Evolutionary conservation across 495 filamentous ascomycete species (phyloP).

Genomic region (Neurospora sp.): DNA sequence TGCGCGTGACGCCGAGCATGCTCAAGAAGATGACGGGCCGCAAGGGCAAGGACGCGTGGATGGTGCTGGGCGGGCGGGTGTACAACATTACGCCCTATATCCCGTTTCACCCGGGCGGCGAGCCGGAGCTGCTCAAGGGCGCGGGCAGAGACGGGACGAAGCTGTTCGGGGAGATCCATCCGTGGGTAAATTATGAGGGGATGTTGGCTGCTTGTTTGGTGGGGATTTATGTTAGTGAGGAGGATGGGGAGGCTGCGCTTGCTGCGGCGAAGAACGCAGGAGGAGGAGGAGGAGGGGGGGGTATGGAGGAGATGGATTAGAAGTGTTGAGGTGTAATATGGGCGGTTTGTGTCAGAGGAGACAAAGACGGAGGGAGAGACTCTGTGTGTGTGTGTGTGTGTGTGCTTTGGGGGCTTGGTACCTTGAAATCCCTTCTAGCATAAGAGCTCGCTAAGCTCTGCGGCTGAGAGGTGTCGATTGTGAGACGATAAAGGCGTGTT

Average conservation of each 20-base stretch:
- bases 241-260: constrained; percentile 32
- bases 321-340: neutral
- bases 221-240: constrained; percentile 75
- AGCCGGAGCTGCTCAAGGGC: constrained; percentile 68
- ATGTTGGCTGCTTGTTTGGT: constrained; percentile 82
- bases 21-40: constrained; percentile 66
- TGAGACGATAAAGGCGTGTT: neutral
- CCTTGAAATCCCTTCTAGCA: neutral
- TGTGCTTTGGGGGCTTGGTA: neutral
- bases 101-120: constrained; percentile 86
- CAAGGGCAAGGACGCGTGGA: constrained; percentile 81
- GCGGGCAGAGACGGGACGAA: constrained; percentile 69
- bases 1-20: constrained; percentile 65
- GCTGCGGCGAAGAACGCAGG: constrained; percentile 31
- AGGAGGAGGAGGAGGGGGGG: constrained; percentile 7
- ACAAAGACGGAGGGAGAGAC: neutral
- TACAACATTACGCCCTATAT: constrained; percentile 91
- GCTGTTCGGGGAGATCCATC: constrained; percentile 86
- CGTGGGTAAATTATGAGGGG: constrained; percentile 96
- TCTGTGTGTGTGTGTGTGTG: neutral
- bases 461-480: neutral
- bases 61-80: constrained; percentile 70
- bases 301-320: constrained; percentile 62
- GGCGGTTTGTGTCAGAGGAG: neutral
- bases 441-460: neutral